Conservation (phyloP, 108 stramenopile species). For the Cyclostephanos tholiformis region DNA sequence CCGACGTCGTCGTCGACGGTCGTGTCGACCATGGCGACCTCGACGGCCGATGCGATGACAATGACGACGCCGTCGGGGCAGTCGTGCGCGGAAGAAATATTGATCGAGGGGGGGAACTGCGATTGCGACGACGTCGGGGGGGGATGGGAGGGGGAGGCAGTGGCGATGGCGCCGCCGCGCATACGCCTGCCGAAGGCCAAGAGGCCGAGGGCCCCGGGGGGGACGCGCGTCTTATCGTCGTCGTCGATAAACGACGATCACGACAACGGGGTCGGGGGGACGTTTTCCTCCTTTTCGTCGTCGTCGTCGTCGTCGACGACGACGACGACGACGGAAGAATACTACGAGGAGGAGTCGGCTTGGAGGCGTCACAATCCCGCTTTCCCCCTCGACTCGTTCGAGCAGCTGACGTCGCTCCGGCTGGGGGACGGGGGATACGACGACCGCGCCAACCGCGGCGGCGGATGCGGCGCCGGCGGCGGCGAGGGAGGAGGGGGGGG, state of each 20-base stretch:
- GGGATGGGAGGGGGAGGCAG: neutral
- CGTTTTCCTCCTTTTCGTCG: no score
- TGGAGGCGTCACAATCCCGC: slow-evolving; percentile 63
- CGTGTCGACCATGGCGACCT: no score
- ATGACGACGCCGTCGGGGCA: no score
- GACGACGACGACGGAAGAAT: neutral
- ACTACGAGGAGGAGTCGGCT: slow-evolving; percentile 64
- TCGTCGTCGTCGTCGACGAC: no score
- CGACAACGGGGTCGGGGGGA: no score
- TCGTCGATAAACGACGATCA: no score
- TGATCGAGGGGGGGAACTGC: no score
- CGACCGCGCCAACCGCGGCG: neutral
- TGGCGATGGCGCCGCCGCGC: neutral
- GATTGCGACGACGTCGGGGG: no score
- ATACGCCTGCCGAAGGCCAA: neutral
- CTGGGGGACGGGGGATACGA: neutral
- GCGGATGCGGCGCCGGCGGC: neutral
- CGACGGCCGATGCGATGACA: no score
- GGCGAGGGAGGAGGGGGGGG: no score
- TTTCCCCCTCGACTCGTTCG: slow-evolving; percentile 29
- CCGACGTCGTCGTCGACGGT: neutral
- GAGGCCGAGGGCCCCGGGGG: neutral
- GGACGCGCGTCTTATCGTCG: neutral
- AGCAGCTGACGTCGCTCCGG: slow-evolving; percentile 24
- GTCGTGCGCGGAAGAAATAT: no score